phyloP scores from a whole-genome alignment of 345 rosid species.

The Durio zibethinus region DNA sequence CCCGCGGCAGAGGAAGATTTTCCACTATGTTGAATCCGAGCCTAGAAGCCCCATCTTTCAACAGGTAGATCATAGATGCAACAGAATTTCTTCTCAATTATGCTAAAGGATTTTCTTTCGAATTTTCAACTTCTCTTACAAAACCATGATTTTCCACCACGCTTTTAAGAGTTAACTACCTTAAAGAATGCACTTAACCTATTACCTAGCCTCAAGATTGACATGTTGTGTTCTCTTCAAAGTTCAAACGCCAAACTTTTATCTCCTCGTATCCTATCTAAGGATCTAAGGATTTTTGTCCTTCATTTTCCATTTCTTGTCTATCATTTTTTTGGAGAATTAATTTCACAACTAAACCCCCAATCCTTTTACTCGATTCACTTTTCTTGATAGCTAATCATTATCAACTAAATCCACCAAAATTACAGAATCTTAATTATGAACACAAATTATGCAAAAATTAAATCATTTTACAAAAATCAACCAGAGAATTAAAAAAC shows the following conservation, averaged over 20 bases:
- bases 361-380: background rate
- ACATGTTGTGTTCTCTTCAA: background rate
- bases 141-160: background rate
- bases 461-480: background rate
- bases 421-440: background rate
- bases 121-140: background rate
- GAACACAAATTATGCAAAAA: background rate
- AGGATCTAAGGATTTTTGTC: background rate
- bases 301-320: background rate
- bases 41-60: background rate
- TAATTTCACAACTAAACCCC: background rate
- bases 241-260: background rate
- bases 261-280: background rate
- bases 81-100: background rate
- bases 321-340: background rate
- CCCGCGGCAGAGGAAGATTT: background rate
- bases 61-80: background rate
- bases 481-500: background rate
- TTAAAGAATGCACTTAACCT: background rate
- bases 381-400: background rate
- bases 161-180: background rate
- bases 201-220: background rate
- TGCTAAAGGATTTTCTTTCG: background rate
- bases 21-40: background rate
- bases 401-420: background rate